These are phyloP conservation scores for Chenopodium suecicum DNA, from an alignment of 148 eudicot genomes.

Conservation along the genomic window DNA sequence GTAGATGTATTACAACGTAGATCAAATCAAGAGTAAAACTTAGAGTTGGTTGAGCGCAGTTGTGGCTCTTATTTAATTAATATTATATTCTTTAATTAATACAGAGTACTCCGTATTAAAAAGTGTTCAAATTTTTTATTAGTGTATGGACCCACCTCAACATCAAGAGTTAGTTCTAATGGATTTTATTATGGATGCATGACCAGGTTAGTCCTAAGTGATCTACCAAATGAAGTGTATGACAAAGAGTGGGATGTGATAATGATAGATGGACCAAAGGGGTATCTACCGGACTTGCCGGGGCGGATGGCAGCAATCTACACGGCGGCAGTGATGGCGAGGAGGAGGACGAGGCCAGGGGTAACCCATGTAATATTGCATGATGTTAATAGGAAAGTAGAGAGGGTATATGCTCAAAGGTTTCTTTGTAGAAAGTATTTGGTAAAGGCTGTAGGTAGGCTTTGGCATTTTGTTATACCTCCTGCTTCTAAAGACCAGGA, in stretches of 20 bases:
- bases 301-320: slow-evolving; percentile 57
- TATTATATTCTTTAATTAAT: too few species aligned
- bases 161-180: too few species aligned
- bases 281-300: slow-evolving; percentile 43
- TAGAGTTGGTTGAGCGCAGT: too few species aligned
- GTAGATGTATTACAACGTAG: too few species aligned
- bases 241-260: slow-evolving; percentile 53
- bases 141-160: too few species aligned
- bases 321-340: slow-evolving; percentile 55
- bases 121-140: too few species aligned
- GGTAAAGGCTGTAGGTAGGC: slow-evolving; percentile 48
- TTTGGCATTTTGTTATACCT: slow-evolving; percentile 64
- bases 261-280: slow-evolving; percentile 57
- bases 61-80: too few species aligned
- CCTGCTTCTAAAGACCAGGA: slow-evolving; percentile 35
- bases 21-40: too few species aligned
- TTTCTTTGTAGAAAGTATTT: slow-evolving; percentile 46
- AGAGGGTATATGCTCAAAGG: slow-evolving; percentile 46
- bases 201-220: slow-evolving; percentile 39
- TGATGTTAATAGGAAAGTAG: slow-evolving; percentile 54
- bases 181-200: background rate
- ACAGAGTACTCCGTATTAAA: background rate
- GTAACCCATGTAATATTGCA: slow-evolving; percentile 49
- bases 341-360: slow-evolving; percentile 44
- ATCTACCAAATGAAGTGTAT: slow-evolving; percentile 51